Conservation (phyloP, 1,284 basidiomycete genomes). For the Ganoderma sinense region DNA sequence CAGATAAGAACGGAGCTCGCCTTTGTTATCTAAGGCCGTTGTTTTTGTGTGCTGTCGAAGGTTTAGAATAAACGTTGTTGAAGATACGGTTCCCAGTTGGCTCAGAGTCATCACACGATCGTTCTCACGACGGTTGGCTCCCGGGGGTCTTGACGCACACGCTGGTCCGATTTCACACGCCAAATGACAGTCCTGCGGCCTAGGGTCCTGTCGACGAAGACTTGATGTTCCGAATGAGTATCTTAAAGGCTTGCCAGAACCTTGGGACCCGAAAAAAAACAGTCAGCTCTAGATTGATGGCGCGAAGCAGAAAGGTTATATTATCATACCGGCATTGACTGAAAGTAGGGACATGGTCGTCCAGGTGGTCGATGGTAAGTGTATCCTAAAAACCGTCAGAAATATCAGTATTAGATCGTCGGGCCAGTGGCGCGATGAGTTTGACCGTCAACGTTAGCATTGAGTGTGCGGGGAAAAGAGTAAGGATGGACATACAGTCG, state of each 20-base stretch:
- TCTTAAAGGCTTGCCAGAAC: background rate
- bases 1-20: background rate
- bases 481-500: background rate
- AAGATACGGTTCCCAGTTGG: background rate
- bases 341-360: background rate
- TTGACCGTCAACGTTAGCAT: background rate
- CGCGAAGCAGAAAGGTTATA: too few relatives aligned
- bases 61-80: background rate
- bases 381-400: background rate
- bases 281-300: too few relatives aligned
- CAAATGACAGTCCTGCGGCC: background rate
- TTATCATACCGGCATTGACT: too few relatives aligned
- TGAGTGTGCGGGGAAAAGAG: background rate
- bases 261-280: too few relatives aligned
- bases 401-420: background rate
- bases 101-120: background rate
- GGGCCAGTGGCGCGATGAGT: background rate
- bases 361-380: background rate
- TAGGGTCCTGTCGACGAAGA: background rate
- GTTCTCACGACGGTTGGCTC: background rate
- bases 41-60: background rate
- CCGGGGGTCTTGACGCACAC: background rate
- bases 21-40: background rate
- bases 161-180: background rate
- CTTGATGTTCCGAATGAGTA: background rate